Percentiles rank a stretch among this genome's conserved stretches.
Evolutionary conservation across 345 rosid genomes (phyloP).

Genomic region (Jatropha curcas): DNA sequence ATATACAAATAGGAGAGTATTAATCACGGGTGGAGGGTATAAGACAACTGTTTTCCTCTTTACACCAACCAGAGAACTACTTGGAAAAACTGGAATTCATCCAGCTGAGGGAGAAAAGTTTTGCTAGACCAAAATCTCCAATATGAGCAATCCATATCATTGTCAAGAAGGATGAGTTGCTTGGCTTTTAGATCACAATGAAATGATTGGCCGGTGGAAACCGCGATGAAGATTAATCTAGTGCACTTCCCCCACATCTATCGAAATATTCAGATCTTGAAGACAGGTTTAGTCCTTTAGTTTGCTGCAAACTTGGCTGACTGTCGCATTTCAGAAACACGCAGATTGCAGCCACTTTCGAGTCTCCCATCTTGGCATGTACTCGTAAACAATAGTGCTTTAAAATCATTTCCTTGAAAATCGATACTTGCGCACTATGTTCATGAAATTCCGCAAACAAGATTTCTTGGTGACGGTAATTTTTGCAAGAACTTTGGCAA

Average conservation of each 20-base stretch:
- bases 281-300: constrained; percentile 1
- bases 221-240: constrained; percentile 44
- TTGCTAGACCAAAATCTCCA: constrained; percentile 52
- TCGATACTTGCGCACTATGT: constrained; percentile 25
- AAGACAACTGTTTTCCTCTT: constrained; percentile 53
- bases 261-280: constrained; percentile 35
- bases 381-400: constrained; percentile 18
- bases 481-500: constrained; percentile 23
- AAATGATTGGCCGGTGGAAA: constrained; percentile 27
- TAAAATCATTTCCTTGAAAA: constrained; percentile 20
- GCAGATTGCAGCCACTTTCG: constrained; percentile 22
- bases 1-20: too few relatives aligned
- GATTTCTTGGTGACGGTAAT: constrained; percentile 21
- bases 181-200: constrained; percentile 45
- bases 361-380: too few relatives aligned
- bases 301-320: background rate
- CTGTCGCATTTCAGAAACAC: too few relatives aligned
- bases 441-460: constrained; percentile 22
- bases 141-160: constrained; percentile 35
- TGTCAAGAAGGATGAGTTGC: constrained; percentile 36
- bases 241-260: constrained; percentile 39
- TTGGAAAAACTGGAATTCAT: constrained; percentile 7
- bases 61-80: constrained; percentile 39
- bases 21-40: constrained; percentile 45
- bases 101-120: constrained; percentile 25